These are phyloP conservation scores for Fusarium fracticaudum DNA, from an alignment of 2,329 filamentous ascomycete species.

Conservation along the genomic window DNA sequence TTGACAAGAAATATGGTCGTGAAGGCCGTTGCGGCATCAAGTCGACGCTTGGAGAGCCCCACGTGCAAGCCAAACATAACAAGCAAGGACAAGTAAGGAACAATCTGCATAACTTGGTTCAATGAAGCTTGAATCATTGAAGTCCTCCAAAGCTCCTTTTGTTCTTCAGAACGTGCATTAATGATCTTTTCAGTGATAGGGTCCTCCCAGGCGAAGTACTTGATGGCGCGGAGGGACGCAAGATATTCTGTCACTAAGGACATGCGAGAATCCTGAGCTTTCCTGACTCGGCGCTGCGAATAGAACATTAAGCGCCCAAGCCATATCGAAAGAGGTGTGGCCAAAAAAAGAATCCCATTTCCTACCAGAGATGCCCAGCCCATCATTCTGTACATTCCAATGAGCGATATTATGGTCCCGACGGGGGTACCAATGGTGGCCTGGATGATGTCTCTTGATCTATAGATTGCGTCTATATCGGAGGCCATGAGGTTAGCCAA, in stretches of 20 bases:
- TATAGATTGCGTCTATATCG: conserved; percentile 65
- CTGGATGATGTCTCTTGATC: conserved; percentile 61
- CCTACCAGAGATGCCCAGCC: conserved; percentile 66
- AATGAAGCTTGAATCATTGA: conserved; percentile 58
- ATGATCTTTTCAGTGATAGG: conserved; percentile 62
- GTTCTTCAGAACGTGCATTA: conserved; percentile 59
- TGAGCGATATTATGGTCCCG: conserved; percentile 58
- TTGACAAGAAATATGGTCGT: conserved; percentile 64
- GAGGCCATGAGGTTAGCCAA: conserved; percentile 67
- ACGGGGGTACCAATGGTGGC: conserved; percentile 56
- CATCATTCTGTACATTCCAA: conserved; percentile 64
- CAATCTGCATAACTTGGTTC: conserved; percentile 60
- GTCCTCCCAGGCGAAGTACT: conserved; percentile 70
- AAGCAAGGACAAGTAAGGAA: conserved; percentile 62
- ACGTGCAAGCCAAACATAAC: conserved; percentile 65
- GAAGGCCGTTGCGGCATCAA: conserved; percentile 67
- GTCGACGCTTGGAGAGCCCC: conserved; percentile 55
- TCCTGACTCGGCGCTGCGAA: conserved; percentile 62
- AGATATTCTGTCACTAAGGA: conserved; percentile 68
- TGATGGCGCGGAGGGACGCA: conserved; percentile 65
- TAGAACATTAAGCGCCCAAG: conserved; percentile 60
- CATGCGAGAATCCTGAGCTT: conserved; percentile 65
- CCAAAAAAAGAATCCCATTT: conserved; percentile 56
- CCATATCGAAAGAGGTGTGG: conserved; percentile 60
- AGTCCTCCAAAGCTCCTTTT: conserved; percentile 63